Percentiles rank a stretch among this genome's conserved stretches.
Evolutionary conservation across 306 rosid species (phyloP).

Genomic region (Vachellia collinsii): DNA sequence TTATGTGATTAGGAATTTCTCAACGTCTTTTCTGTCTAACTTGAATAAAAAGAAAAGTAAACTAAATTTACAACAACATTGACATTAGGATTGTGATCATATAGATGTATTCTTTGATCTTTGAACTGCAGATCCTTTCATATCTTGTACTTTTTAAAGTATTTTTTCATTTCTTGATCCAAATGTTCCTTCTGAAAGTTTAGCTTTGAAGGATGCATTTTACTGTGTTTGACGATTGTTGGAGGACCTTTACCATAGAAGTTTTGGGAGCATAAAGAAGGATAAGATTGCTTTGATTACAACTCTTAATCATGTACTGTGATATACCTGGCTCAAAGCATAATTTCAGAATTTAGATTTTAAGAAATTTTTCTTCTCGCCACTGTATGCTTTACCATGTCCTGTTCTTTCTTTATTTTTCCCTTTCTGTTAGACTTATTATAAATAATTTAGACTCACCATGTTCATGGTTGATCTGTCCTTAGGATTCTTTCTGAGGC

Average conservation of each 20-base stretch:
- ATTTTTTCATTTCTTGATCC: background rate
- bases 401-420: no score
- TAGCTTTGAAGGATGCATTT: background rate
- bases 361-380: background rate
- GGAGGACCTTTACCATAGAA: background rate
- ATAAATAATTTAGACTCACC: slow-evolving; percentile 6
- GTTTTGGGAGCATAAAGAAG: background rate
- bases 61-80: background rate
- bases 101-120: background rate
- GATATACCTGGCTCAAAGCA: background rate
- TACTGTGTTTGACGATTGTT: background rate
- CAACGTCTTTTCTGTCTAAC: background rate
- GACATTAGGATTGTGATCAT: background rate
- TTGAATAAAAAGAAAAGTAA: background rate
- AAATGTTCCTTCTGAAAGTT: background rate
- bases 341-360: background rate
- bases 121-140: background rate
- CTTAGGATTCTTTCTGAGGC: slow-evolving; percentile 35
- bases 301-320: background rate
- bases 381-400: no score
- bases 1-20: background rate
- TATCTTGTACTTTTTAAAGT: background rate
- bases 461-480: slow-evolving; percentile 20
- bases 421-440: background rate
- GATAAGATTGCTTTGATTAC: background rate